Evolutionary conservation across 2,329 filamentous ascomycete genomes (phyloP), one percentile per base, ranked within the genome.

Genomic region (Pseudonectria buxi): DNA sequence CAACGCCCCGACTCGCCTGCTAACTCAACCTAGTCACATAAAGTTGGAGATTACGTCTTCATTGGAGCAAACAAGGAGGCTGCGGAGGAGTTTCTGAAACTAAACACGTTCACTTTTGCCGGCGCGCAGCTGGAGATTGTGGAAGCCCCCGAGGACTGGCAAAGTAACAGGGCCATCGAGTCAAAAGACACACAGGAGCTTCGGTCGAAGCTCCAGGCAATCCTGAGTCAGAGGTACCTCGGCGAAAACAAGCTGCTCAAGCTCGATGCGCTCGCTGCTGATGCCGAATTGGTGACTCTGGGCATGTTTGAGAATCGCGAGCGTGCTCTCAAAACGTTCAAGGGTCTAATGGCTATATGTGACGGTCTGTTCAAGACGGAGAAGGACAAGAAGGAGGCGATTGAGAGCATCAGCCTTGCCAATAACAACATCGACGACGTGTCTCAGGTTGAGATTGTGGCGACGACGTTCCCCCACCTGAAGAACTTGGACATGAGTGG

Each of bases 401-500:
- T 98, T 32, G 69, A 82, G 45, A 90, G 86, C 54, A 81, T 96
- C 50, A 86, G 82, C 26, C 73, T 98, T 10, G 80, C 83, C 13
- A 77, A 78, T 57, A 96, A 96, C 61, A 78, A 78, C 41, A 78
- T 96, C 30, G 68, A 76, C 33, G 81, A 84, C 44, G 75, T 95
- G 26, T 59, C 68, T 14, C 74, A 82, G 35, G 82, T 96, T 33
- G 86, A 82, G 33, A 72, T 78, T 1, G 71, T 96, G 2, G 79
- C 86, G 9, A 74, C 78, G 34, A 87, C 85, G 1, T 85, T 96
- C 36, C 87, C 89, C 1, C 83, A 89, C 42, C 69, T 96, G 40
- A 81, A 86, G 56, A 89, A 95, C 47, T 76, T 98, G 10, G 90
- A 95, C 48, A 74, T 96, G 16, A 92, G 86, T 36, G 77, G 81